These are phyloP conservation scores for Verticillium nubilum DNA, from an alignment of 2,329 filamentous ascomycete species.

Conservation along the genomic window DNA sequence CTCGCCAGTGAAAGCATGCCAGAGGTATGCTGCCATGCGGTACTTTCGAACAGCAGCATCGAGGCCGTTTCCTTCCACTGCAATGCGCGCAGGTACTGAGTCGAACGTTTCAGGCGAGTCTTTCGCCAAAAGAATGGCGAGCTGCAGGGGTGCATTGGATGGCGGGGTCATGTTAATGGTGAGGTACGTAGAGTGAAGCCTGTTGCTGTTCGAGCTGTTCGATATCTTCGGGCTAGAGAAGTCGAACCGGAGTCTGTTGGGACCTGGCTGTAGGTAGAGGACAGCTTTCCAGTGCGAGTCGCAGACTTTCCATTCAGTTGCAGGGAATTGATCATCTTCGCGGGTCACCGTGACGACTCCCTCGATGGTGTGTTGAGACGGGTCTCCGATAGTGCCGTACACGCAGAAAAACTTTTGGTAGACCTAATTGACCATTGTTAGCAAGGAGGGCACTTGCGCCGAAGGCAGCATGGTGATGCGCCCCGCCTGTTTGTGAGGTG, in stretches of 20 bases:
- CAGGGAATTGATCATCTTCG: conserved; percentile 79
- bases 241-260: conserved; percentile 83
- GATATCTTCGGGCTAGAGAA: conserved; percentile 79
- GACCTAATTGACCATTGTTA: conserved; percentile 49
- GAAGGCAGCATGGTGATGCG: background rate
- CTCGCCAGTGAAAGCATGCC: conserved; percentile 95
- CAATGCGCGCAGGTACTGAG: conserved; percentile 66
- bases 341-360: conserved; percentile 75
- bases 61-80: conserved; percentile 76
- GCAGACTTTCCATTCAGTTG: conserved; percentile 79
- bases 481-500: background rate
- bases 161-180: conserved; percentile 83
- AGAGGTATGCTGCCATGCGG: conserved; percentile 90
- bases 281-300: conserved; percentile 90
- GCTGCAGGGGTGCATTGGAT: conserved; percentile 71
- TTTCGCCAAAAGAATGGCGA: conserved; percentile 81
- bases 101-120: conserved; percentile 87
- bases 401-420: conserved; percentile 87
- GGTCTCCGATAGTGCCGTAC: conserved; percentile 74
- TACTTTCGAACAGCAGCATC: conserved; percentile 83
- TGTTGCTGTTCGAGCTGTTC: conserved; percentile 59
- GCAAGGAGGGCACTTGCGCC: background rate
- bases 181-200: conserved; percentile 72
- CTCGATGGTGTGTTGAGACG: conserved; percentile 62
- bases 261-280: conserved; percentile 83